These are phyloP conservation scores for cucumber (Cucumis sativus) DNA, from an alignment of 306 rosid genomes.

Conservation along the genomic window Cucumber_9930_V3 NC_026657.2:1275501-1276000, in stretches of 20 bases:
- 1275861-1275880: conserved; percentile 43
- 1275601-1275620: conserved; percentile 49
- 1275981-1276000: not conserved
- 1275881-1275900: conserved; percentile 78
- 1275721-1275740: not conserved
- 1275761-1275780: conserved; percentile 17
- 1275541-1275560: conserved; percentile 52
- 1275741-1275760: not conserved
- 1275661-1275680: conserved; percentile 48
- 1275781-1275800: conserved; percentile 68
- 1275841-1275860: conserved; percentile 14
- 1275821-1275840: conserved; percentile 21
- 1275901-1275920: conserved; percentile 96
- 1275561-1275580: conserved; percentile 42
- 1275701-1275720: conserved; percentile 22
- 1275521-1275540: conserved; percentile 55
- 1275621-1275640: conserved; percentile 69
- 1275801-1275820: conserved; percentile 61
- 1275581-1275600: conserved; percentile 74
- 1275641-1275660: conserved; percentile 75
- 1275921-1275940: conserved; percentile 42
- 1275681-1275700: conserved; percentile 70
- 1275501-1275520: conserved; percentile 68
- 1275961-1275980: conserved; percentile 30
- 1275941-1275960: conserved; percentile 45